A percentile compares a stretch with the other conserved stretches of the same genome.
Conservation (phyloP, 495 filamentous ascomycete species). For the Penicillium herquei region DNA sequence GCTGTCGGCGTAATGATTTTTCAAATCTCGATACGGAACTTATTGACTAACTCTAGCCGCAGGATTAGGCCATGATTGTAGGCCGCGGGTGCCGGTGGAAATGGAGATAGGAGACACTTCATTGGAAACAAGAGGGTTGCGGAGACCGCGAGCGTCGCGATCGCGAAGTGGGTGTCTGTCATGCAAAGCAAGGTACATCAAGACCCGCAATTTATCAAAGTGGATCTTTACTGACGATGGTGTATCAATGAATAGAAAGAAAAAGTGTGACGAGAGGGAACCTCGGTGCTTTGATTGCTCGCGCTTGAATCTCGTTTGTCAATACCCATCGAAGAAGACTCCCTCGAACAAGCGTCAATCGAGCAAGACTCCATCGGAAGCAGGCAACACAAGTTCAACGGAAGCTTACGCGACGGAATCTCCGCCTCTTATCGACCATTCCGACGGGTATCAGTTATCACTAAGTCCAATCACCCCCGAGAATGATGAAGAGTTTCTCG, state of each 20-base stretch:
- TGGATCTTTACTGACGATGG: background rate
- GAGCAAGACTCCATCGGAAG: background rate
- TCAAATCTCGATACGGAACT: background rate
- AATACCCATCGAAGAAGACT: slow-evolving; percentile 13
- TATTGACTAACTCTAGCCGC: background rate
- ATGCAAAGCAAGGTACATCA: slow-evolving; percentile 28
- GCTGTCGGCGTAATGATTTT: slow-evolving; percentile 24
- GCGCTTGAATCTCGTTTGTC: slow-evolving; percentile 25
- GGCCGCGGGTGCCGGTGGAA: slow-evolving; percentile 17
- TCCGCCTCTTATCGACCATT: slow-evolving; percentile 8
- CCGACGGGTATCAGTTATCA: slow-evolving; percentile 13
- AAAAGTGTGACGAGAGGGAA: slow-evolving; percentile 27
- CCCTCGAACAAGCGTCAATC: background rate
- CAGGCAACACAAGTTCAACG: background rate
- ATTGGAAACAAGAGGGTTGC: background rate
- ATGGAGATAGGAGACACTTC: background rate
- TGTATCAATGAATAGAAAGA: slow-evolving; percentile 17
- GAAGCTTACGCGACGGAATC: slow-evolving; percentile 6
- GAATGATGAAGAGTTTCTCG: slow-evolving; percentile 23
- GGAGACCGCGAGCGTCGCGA: slow-evolving; percentile 27
- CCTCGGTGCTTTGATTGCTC: slow-evolving; percentile 30
- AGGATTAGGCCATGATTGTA: slow-evolving; percentile 32
- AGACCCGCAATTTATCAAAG: background rate
- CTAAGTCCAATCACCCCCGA: slow-evolving; percentile 5
- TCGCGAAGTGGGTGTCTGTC: slow-evolving; percentile 29